phyloP scores from a whole-genome alignment of 257 asterid genomes.

The Rhazya stricta region DNA sequence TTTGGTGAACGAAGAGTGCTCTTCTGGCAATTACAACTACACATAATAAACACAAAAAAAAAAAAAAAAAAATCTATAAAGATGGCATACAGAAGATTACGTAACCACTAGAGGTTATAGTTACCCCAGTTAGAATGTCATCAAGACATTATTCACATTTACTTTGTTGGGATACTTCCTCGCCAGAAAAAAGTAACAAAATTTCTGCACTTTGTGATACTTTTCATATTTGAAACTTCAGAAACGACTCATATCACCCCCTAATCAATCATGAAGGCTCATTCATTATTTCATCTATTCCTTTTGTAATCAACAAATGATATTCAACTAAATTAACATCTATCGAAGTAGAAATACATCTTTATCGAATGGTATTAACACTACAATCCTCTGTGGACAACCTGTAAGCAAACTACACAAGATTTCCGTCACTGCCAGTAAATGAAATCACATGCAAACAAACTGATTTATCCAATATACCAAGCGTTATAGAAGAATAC shows the following conservation, averaged over 20 bases:
- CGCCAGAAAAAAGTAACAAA: not conserved
- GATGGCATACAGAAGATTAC: not conserved
- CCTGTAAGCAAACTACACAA: not conserved
- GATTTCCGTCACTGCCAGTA: not conserved
- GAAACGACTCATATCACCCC: not conserved
- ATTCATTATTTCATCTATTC: not conserved
- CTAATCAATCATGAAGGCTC: not conserved
- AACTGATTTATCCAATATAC: too few species aligned
- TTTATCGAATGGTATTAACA: too few species aligned
- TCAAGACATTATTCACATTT: not conserved
- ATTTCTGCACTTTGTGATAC: not conserved
- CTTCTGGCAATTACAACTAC: too few species aligned
- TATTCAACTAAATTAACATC: not conserved
- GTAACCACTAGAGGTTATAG: not conserved
- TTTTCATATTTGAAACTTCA: too few species aligned
- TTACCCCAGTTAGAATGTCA: too few species aligned
- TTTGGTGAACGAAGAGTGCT: not conserved
- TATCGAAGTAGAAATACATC: too few species aligned
- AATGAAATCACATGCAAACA: too few species aligned
- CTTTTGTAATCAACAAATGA: not conserved
- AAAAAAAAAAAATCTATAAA: too few species aligned
- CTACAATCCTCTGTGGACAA: too few species aligned
- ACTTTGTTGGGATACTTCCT: not conserved
- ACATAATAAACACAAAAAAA: too few species aligned
- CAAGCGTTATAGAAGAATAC: too few species aligned